Base-by-base conservation (phyloP, 768 basidiomycete species). In the Hygrophorus pudorinus region DNA sequence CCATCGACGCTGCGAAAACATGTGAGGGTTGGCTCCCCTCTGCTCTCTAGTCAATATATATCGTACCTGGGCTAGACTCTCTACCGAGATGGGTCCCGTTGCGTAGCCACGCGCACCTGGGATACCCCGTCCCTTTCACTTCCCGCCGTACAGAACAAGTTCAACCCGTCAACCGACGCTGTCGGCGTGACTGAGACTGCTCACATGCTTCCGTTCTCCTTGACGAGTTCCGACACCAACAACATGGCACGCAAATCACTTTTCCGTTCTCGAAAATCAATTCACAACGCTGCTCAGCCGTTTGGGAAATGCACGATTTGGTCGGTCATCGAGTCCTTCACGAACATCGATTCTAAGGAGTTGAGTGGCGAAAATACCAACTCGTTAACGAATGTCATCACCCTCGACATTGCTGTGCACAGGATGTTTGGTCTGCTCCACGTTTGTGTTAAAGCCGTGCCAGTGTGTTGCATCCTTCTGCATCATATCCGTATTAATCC, bases 351-450 rank as follows among this genome's bases (percentile, higher is more conserved):
- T 24, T 20, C 48, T 13, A 33, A 52, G 12, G 58, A 59, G 43
- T 41, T 63, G 31, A 51, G 58, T 27, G 63, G 57, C 10, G 36
- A 38, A 14, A 45, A 48, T 14, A 51, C 60, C 12, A 61, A 64
- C 46, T 55, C 51, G 10, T 48, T 59, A 20, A 52, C 56, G n/a
- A n/a, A n/a, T n/a, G n/a, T n/a, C n/a, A n/a, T n/a, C n/a, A n/a
- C n/a, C n/a, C n/a, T n/a, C n/a, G 35, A 39, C 13, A 5, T 13
- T 4, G 16, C 20, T 18, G 3, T 48, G n/a, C 48, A 52, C 24
- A 1, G 6, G 9, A 10, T 28, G 3, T 57, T 56, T 46, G 52
- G 47, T 42, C 14, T 20, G 13, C 37, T 58, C 32, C 10, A 29
- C 1, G 28, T 59, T 18, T 59, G 59, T 58, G 44, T 60, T 38